These are phyloP conservation scores for Zizania latifolia DNA, from an alignment of 176 grass and related monocot genomes.

Conservation along the genomic window DNA sequence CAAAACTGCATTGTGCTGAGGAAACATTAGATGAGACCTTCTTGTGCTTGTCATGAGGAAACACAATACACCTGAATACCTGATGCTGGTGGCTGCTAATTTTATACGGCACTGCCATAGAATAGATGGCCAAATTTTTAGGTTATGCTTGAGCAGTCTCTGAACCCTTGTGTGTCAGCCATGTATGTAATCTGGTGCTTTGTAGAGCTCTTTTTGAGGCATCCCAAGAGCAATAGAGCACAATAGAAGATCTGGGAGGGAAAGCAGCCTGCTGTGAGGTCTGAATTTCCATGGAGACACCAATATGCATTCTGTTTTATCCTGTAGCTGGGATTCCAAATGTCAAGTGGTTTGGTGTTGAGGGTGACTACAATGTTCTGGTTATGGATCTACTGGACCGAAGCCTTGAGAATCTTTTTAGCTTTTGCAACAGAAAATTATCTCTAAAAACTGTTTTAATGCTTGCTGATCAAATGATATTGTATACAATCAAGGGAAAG, in stretches of 20 bases:
- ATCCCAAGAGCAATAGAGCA: not conserved
- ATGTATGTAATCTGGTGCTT: not conserved
- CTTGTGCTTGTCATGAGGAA: not conserved
- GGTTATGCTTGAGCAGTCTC: not conserved
- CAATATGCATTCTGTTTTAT: conserved; percentile 10
- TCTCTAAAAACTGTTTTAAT: no score
- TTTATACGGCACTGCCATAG: not conserved
- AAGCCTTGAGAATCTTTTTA: no score
- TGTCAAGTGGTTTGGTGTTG: conserved; percentile 81
- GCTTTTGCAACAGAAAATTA: no score
- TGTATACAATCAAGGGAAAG: no score
- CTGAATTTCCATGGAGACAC: not conserved
- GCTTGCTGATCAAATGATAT: no score
- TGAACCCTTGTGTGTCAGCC: not conserved
- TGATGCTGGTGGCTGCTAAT: not conserved
- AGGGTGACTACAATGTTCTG: conserved; percentile 90
- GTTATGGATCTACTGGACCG: conserved; percentile 81
- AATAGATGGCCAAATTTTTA: not conserved
- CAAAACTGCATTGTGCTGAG: no score
- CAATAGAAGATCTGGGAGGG: not conserved
- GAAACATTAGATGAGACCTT: not conserved
- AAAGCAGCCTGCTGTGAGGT: not conserved
- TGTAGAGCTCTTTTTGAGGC: not conserved
- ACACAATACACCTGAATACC: no score
- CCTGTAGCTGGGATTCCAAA: conserved; percentile 71